Evolutionary conservation across 352 stramenopile species (phyloP), one percentile per base, ranked within the genome.

Genomic region (Phytophthora lateralis): DNA sequence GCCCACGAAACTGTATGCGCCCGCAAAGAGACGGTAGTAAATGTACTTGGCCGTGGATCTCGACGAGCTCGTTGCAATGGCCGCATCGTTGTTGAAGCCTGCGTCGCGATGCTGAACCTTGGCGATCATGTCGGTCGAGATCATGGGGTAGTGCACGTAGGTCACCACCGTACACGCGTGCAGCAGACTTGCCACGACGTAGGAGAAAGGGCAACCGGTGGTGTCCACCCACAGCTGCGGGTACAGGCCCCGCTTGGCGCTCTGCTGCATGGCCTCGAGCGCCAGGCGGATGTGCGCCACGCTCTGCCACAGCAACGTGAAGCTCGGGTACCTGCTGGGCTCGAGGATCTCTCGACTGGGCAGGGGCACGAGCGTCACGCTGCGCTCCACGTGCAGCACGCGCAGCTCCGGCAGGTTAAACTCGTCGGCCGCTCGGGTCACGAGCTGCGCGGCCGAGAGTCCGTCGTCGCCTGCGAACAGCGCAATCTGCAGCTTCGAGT

Each of bases 61-160:
- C 4, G 87, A 66, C 15, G 77, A 60, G 55, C 85, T 98, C 10
- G 63, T 55, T 6, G 95, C 82, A 27, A 99, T 92, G 6, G 76
- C 58, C 10, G 78, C 46, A 43, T 91, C 63, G 69, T 99, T 98
- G 78, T 99, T 99, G 73, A 98, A 98, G 12, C 86, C 82, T 4
- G 92, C 73, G 34, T 87, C 69, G 34, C 92, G 90, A 53, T 98
- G 80, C 61, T 89, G 90, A 6, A 99, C 96, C 34, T 96, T 83
- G 32, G 70, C 60, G 32, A 99, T 91, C 98, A 99, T 99, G 66
- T 99, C 97, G 30, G 92, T 98, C 46, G 91, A 99, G 66, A 99
- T 99, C 55, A 98, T 99, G 7, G 98, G 98, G 83, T 99, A 99
- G 83, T 99, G 98, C 24, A 98, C 96, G 85, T 99, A 99, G 43